phyloP scores from a whole-genome alignment of 139 green algal genomes.

The Chlorella sp. region DNA sequence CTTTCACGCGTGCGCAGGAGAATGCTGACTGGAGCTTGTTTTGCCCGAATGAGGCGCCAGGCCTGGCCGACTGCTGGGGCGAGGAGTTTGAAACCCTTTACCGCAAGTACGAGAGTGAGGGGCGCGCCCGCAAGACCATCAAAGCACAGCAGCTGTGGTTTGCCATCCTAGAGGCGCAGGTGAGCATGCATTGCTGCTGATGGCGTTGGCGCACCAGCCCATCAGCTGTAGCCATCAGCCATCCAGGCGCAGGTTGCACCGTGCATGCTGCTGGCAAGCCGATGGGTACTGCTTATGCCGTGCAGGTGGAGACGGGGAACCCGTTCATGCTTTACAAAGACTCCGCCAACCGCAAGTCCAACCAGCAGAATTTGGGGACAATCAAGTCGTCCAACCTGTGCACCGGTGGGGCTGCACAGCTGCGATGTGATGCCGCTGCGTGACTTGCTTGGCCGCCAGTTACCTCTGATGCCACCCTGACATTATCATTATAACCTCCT shows the following conservation, averaged over 20 bases:
- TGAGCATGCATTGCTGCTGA: neutral
- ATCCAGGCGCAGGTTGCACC: too few species aligned
- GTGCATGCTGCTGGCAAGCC: too few species aligned
- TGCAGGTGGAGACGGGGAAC: slow-evolving; percentile 96
- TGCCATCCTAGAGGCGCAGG: slow-evolving; percentile 96
- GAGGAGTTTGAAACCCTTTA: slow-evolving; percentile 94
- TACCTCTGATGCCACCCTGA: too few species aligned
- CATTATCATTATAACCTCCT: neutral
- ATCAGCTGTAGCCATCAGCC: too few species aligned
- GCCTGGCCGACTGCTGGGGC: slow-evolving; percentile 96
- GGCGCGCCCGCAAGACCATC: slow-evolving; percentile 66
- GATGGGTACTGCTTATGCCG: neutral
- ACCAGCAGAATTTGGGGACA: slow-evolving; percentile 98
- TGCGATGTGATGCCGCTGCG: too few species aligned
- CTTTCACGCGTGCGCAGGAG: slow-evolving; percentile 60
- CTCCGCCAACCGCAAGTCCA: slow-evolving; percentile 95
- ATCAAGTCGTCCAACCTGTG: slow-evolving; percentile 99
- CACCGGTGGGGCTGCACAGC: slow-evolving; percentile 82
- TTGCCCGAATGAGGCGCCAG: slow-evolving; percentile 97
- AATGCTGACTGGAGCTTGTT: slow-evolving; percentile 95
- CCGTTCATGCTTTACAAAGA: slow-evolving; percentile 99
- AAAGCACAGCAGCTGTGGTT: slow-evolving; percentile 99
- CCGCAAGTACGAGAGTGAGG: slow-evolving; percentile 82
- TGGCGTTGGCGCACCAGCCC: too few species aligned
- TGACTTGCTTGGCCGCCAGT: too few species aligned